These are phyloP conservation scores for Hypomyces rosellus DNA, from an alignment of 2,329 filamentous ascomycete genomes.

Conservation along the genomic window DNA sequence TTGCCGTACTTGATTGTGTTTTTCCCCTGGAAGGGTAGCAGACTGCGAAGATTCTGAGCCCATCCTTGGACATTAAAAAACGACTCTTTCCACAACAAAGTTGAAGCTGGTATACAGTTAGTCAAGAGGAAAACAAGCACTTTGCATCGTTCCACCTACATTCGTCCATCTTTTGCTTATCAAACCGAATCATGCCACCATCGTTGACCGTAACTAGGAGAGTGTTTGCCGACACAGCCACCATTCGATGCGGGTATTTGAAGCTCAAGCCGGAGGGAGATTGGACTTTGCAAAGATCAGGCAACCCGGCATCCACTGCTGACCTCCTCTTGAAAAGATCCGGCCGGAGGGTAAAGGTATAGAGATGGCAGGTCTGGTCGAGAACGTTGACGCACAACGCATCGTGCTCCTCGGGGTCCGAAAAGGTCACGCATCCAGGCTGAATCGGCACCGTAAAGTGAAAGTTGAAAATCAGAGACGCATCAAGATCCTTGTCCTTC, in stretches of 20 bases:
- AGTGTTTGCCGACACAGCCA: slow-evolving; percentile 66
- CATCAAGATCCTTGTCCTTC: slow-evolving; percentile 58
- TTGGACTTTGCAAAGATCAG: slow-evolving; percentile 70
- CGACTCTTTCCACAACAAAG: slow-evolving; percentile 57
- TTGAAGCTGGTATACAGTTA: slow-evolving; percentile 17
- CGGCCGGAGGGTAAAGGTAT: slow-evolving; percentile 74
- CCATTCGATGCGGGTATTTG: slow-evolving; percentile 73
- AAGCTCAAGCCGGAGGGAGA: slow-evolving; percentile 67
- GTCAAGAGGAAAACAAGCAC: background rate
- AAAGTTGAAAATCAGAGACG: slow-evolving; percentile 69
- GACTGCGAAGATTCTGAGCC: slow-evolving; percentile 58
- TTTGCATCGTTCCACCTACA: slow-evolving; percentile 30
- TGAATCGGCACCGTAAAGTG: slow-evolving; percentile 69
- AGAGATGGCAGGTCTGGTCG: slow-evolving; percentile 71
- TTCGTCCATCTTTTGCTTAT: slow-evolving; percentile 46
- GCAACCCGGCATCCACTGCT: slow-evolving; percentile 65
- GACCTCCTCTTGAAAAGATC: slow-evolving; percentile 70
- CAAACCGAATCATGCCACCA: slow-evolving; percentile 67
- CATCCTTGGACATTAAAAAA: slow-evolving; percentile 70
- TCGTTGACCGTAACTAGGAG: slow-evolving; percentile 77
- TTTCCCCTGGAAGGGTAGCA: slow-evolving; percentile 60
- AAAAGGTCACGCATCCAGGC: slow-evolving; percentile 72
- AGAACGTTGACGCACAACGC: slow-evolving; percentile 72
- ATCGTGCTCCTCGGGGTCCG: slow-evolving; percentile 73
- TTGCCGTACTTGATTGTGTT: slow-evolving; percentile 59